These are phyloP conservation scores for Oxyria digyna DNA, from an alignment of 148 eudicot species.

Conservation along the genomic window DNA sequence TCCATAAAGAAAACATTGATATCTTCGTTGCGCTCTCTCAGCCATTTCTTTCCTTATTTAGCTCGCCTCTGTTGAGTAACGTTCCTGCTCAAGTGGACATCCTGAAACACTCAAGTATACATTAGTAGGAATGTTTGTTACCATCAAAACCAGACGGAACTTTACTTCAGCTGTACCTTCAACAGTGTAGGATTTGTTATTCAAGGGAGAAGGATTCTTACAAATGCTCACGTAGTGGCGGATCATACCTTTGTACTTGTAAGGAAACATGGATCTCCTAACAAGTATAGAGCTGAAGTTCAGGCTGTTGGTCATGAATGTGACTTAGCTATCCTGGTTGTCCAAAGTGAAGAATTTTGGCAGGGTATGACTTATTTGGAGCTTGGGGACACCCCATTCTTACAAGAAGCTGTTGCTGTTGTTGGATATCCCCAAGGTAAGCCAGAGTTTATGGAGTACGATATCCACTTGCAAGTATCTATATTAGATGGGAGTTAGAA, in stretches of 20 bases:
- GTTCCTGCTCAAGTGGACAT: too few species aligned
- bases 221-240: conserved; percentile 97
- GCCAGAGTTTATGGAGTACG: neutral
- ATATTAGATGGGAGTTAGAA: neutral
- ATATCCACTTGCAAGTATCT: neutral
- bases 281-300: conserved; percentile 84
- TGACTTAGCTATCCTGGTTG: conserved; percentile 78
- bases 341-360: conserved; percentile 88
- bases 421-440: conserved; percentile 98
- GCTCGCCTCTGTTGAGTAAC: too few species aligned
- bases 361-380: conserved; percentile 76
- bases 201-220: conserved; percentile 71
- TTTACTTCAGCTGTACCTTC: too few species aligned
- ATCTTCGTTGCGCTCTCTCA: too few species aligned
- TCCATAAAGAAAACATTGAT: too few species aligned
- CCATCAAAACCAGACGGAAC: too few species aligned
- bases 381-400: conserved; percentile 78
- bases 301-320: conserved; percentile 96
- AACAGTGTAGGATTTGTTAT: conserved; percentile 70
- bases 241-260: conserved; percentile 93
- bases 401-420: conserved; percentile 94
- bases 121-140: too few species aligned
- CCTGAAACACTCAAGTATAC: too few species aligned
- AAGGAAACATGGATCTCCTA: conserved; percentile 91
- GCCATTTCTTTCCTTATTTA: too few species aligned